These are phyloP conservation scores for Niebla homalea DNA, from an alignment of 495 filamentous ascomycete species.

Conservation along the genomic window DNA sequence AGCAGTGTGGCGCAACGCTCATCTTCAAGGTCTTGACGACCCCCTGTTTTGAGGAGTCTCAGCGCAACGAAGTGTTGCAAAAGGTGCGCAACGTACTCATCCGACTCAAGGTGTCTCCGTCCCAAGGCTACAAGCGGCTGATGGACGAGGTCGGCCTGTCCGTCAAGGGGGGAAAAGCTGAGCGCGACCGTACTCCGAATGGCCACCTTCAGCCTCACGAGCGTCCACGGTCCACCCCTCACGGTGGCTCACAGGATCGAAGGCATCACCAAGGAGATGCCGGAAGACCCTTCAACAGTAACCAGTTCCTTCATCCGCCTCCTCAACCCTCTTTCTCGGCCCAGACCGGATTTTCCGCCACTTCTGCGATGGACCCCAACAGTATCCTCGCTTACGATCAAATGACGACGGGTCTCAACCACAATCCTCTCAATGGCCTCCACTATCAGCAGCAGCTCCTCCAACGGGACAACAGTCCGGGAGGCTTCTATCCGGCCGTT, in stretches of 20 bases:
- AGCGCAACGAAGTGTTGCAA: slow-evolving; percentile 75
- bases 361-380: slow-evolving; percentile 31
- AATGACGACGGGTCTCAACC: slow-evolving; percentile 28
- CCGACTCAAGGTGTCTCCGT: slow-evolving; percentile 80
- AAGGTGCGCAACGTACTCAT: slow-evolving; percentile 82
- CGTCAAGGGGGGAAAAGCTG: slow-evolving; percentile 29
- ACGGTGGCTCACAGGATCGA: slow-evolving; percentile 22
- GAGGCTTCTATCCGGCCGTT: slow-evolving; percentile 30
- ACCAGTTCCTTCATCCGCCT: slow-evolving; percentile 28
- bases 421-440: slow-evolving; percentile 29
- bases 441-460: slow-evolving; percentile 34
- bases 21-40: slow-evolving; percentile 98
- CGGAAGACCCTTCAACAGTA: slow-evolving; percentile 34
- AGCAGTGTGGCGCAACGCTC: slow-evolving; percentile 82
- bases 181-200: slow-evolving; percentile 31
- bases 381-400: slow-evolving; percentile 27
- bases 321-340: slow-evolving; percentile 25
- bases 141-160: slow-evolving; percentile 94
- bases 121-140: slow-evolving; percentile 92
- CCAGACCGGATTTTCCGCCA: slow-evolving; percentile 18
- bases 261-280: slow-evolving; percentile 31
- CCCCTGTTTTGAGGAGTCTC: slow-evolving; percentile 90
- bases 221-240: slow-evolving; percentile 36
- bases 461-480: slow-evolving; percentile 31
- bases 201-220: slow-evolving; percentile 29